Percentiles rank a stretch among this genome's conserved stretches.
phyloP scores from a whole-genome alignment of 1,284 basidiomycete species.

The Ganoderma lingzhi region DNA sequence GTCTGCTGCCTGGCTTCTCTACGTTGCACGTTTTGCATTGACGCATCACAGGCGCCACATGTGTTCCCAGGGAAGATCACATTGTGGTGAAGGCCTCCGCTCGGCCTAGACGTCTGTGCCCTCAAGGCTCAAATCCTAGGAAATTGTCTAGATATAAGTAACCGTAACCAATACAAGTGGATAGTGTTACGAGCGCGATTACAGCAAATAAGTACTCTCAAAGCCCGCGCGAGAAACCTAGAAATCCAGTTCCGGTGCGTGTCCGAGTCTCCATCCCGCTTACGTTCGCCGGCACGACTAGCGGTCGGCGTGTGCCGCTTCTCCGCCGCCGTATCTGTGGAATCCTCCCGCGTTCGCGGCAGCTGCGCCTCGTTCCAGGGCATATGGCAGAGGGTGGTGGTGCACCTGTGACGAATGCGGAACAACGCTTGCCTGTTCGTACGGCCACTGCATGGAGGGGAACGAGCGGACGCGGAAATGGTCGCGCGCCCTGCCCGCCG shows the following conservation, averaged over 20 bases:
- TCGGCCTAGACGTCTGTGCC: constrained; percentile 3
- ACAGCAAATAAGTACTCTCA: constrained; percentile 18
- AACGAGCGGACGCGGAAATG: constrained; percentile 39
- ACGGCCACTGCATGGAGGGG: constrained; percentile 39
- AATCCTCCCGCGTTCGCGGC: constrained; percentile 28
- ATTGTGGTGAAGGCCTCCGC: constrained; percentile 24
- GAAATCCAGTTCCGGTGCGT: constrained; percentile 28
- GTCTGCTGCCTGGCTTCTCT: constrained; percentile 16
- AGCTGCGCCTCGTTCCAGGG: constrained; percentile 26
- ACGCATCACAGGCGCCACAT: constrained; percentile 28
- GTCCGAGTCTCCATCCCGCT: constrained; percentile 28
- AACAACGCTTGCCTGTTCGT: constrained; percentile 36
- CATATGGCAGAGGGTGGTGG: constrained; percentile 28
- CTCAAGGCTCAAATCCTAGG: constrained; percentile 13
- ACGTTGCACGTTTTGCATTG: constrained; percentile 18
- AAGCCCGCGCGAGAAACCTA: constrained; percentile 28
- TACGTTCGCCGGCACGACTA: constrained; percentile 28
- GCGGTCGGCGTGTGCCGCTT: constrained; percentile 30
- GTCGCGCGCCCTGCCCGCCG: constrained; percentile 38
- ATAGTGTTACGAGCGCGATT: constrained; percentile 17
- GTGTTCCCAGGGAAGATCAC: constrained; percentile 24
- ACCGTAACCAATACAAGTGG: constrained; percentile 21
- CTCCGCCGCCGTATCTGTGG: constrained; percentile 32
- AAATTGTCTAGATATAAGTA: constrained; percentile 7
- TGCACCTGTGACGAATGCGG: constrained; percentile 28